Evolutionary conservation across 192 early-diverging fungal species (phyloP).

Genomic region (Podila epigama): DNA sequence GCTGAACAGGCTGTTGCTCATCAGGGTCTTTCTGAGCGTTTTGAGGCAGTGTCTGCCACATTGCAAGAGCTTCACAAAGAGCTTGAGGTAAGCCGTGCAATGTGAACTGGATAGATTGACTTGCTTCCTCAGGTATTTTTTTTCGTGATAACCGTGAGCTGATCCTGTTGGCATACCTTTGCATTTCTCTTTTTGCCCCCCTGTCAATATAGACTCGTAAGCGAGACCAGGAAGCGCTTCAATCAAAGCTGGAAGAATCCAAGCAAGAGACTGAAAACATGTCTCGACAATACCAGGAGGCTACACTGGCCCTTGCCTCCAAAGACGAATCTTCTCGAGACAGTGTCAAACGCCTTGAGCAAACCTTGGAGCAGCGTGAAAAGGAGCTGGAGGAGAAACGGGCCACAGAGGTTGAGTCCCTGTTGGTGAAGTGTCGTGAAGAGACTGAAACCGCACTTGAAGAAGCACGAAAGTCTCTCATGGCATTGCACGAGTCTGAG

Average conservation of each 20-base stretch:
- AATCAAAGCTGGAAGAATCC: not conserved
- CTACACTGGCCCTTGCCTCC: not conserved
- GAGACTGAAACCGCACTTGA: slow-evolving; percentile 5
- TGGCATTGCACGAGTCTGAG: slow-evolving; percentile 15
- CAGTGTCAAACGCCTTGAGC: too few relatives aligned
- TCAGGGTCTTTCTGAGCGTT: too few relatives aligned
- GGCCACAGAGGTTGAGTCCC: slow-evolving; percentile 9
- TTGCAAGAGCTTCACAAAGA: not conserved
- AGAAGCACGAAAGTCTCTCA: slow-evolving; percentile 1
- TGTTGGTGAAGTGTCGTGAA: not conserved
- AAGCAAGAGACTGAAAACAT: not conserved
- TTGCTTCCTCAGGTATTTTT: too few relatives aligned
- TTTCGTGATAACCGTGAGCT: too few relatives aligned
- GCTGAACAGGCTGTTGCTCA: too few relatives aligned
- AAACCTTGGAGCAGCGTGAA: slow-evolving; percentile 5
- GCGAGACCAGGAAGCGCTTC: not conserved
- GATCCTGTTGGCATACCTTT: too few relatives aligned
- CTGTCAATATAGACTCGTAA: not conserved
- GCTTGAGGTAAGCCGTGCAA: not conserved
- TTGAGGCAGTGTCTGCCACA: not conserved
- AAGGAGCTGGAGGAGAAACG: slow-evolving; percentile 1
- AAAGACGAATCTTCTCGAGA: not conserved
- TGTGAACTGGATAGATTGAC: too few relatives aligned
- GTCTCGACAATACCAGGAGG: not conserved
- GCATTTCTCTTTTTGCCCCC: too few relatives aligned